These are phyloP conservation scores for Thymus quinquecostatus DNA, from an alignment of 257 asterid species.

Conservation along the genomic window DNA sequence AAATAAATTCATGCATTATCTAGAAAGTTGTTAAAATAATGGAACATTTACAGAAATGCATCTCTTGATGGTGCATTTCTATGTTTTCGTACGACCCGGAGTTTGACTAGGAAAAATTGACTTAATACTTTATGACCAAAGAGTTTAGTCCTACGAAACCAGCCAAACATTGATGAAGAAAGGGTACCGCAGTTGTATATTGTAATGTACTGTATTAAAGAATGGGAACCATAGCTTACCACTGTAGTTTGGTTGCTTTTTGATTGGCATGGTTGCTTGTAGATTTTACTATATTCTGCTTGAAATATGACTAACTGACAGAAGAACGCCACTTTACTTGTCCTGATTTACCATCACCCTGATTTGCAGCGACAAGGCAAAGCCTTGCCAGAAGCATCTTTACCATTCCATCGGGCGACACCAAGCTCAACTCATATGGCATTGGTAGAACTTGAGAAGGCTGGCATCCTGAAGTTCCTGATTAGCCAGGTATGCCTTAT, in stretches of 20 bases:
- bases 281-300: conserved; percentile 9
- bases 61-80: conserved; percentile 9
- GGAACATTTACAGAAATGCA: neutral
- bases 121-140: neutral
- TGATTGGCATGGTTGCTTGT: neutral
- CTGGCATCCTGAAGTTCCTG: conserved; percentile 82
- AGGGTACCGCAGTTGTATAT: neutral
- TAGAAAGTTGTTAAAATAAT: neutral
- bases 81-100: conserved; percentile 10
- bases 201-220: too few species aligned
- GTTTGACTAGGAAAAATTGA: neutral
- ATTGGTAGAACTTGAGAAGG: conserved; percentile 83
- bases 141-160: neutral
- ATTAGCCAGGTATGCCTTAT: conserved; percentile 78
- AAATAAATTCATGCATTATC: neutral
- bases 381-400: conserved; percentile 91
- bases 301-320: conserved; percentile 14
- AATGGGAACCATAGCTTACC: neutral
- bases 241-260: conserved; percentile 22
- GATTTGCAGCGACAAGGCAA: conserved; percentile 82
- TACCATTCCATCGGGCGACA: conserved; percentile 94
- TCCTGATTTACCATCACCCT: conserved; percentile 26
- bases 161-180: conserved; percentile 21
- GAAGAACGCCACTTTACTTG: neutral
- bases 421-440: conserved; percentile 97